These are phyloP conservation scores for Volvox africanus DNA, from an alignment of 139 green algal genomes.

Conservation along the genomic window DNA sequence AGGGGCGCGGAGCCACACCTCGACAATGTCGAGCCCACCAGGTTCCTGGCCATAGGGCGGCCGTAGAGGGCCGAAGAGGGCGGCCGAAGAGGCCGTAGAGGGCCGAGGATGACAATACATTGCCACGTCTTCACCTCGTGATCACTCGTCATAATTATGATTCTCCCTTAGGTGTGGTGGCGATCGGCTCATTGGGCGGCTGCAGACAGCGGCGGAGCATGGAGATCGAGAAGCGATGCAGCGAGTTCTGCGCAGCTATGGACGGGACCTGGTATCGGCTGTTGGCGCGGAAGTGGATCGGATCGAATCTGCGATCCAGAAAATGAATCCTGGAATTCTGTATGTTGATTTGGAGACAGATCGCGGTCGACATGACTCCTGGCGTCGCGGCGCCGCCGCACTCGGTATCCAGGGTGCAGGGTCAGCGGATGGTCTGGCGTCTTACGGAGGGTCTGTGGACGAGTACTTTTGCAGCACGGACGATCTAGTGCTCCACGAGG, in stretches of 20 bases:
- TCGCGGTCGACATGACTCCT: constrained; percentile 21
- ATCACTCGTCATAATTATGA: neutral
- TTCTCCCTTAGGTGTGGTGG: constrained; percentile 11
- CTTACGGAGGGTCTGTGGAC: constrained; percentile 7
- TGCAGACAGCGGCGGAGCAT: constrained; percentile 16
- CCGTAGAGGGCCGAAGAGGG: too few relatives aligned
- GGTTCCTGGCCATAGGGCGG: too few relatives aligned
- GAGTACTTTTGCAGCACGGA: neutral
- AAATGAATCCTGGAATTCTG: constrained; percentile 32
- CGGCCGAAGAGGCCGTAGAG: too few relatives aligned
- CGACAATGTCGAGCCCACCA: too few relatives aligned
- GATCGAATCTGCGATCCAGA: constrained; percentile 86
- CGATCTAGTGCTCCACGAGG: neutral
- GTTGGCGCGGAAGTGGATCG: constrained; percentile 93
- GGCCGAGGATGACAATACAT: too few relatives aligned
- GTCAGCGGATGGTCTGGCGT: neutral
- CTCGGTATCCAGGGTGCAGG: neutral
- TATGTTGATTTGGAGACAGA: constrained; percentile 43
- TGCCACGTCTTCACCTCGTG: too few relatives aligned
- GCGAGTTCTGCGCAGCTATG: constrained; percentile 70
- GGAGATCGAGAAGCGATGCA: constrained; percentile 24
- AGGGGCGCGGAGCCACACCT: too few relatives aligned
- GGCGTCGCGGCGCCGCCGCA: neutral
- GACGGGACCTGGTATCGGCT: constrained; percentile 80
- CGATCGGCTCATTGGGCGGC: constrained; percentile 19